Conservation (phyloP, 176 grass and related monocot species). For the Neostapfia colusana region DNA sequence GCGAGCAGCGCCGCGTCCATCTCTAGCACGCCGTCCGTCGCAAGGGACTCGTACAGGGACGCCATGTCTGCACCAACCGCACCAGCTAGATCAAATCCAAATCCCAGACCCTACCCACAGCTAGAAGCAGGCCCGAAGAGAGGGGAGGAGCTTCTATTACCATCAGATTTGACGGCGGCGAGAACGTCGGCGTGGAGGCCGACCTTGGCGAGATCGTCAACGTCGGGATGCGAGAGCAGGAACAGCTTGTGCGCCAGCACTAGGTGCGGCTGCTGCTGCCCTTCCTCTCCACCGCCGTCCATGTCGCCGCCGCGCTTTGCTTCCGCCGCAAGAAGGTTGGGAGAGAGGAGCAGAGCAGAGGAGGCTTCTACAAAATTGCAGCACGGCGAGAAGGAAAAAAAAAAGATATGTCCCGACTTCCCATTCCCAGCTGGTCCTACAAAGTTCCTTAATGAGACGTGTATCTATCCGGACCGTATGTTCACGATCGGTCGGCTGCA, state of each 20-base stretch:
- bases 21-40: conserved; percentile 60
- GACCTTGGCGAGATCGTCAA: conserved; percentile 93
- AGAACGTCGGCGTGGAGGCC: conserved; percentile 80
- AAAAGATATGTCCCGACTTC: not conserved
- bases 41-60: conserved; percentile 75
- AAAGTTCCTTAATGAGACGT: not conserved
- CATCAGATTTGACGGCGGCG: conserved; percentile 69
- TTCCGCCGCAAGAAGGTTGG: conserved; percentile 50
- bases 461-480: not conserved
- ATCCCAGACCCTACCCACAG: not conserved
- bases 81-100: conserved; percentile 30
- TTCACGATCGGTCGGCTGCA: conserved; percentile 10
- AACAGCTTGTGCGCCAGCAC: conserved; percentile 84
- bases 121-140: not conserved
- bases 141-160: conserved; percentile 33
- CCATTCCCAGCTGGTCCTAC: not conserved
- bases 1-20: conserved; percentile 69
- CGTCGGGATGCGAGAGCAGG: conserved; percentile 70
- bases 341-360: not conserved
- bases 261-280: conserved; percentile 80
- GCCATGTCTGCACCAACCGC: conserved; percentile 63
- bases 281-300: conserved; percentile 56
- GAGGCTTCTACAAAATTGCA: not conserved
- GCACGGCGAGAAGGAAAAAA: not conserved
- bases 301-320: conserved; percentile 45